These are phyloP conservation scores for Ogataea trehaloabstinens DNA, from an alignment of 805 yeast species.

Conservation along the genomic window DNA sequence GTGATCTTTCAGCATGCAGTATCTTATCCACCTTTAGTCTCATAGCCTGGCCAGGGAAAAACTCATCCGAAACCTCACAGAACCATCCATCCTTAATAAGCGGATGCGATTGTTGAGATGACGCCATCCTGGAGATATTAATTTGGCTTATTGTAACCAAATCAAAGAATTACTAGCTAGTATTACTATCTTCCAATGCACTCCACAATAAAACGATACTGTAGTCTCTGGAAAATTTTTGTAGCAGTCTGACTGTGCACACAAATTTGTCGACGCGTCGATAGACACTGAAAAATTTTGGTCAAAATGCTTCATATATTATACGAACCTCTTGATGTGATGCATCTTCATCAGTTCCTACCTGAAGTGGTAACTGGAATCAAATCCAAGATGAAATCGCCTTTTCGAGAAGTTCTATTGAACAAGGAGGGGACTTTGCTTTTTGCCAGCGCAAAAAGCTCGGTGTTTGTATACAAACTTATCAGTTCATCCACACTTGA, in stretches of 20 bases:
- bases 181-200: too few relatives aligned
- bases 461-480: constrained; percentile 50
- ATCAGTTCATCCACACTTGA: constrained; percentile 27
- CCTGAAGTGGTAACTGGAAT: too few relatives aligned
- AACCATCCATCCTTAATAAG: constrained; percentile 74
- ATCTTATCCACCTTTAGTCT: constrained; percentile 60
- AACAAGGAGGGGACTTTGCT: constrained; percentile 45
- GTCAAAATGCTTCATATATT: too few relatives aligned
- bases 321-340: too few relatives aligned
- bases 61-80: constrained; percentile 64
- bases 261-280: too few relatives aligned
- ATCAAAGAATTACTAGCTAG: too few relatives aligned
- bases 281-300: too few relatives aligned
- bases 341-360: too few relatives aligned
- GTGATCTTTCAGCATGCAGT: constrained; percentile 64
- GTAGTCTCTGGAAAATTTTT: too few relatives aligned
- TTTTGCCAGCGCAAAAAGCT: constrained; percentile 58
- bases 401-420: constrained; percentile 58
- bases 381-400: constrained; percentile 79
- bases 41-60: constrained; percentile 88
- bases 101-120: constrained; percentile 46
- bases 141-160: constrained; percentile 1
- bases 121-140: neutral
- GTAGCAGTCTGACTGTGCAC: too few relatives aligned
- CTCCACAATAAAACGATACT: too few relatives aligned